Evolutionary conservation across 495 filamentous ascomycete species (phyloP).

Genomic region (Daldinia decipiens): DNA sequence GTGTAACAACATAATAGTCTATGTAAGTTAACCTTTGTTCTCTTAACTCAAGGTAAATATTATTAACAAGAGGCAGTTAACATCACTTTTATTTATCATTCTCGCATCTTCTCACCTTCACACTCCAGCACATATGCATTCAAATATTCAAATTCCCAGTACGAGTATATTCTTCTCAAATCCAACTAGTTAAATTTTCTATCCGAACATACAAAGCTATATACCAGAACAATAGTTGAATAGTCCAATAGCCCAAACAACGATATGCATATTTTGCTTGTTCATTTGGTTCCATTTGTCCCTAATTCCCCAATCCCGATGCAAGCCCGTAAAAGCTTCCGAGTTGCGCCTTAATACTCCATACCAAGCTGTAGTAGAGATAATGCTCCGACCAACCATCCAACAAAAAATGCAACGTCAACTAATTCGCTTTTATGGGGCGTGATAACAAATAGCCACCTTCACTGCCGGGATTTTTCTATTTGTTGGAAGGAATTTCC

Average conservation of each 20-base stretch:
- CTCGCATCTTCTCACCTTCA: neutral
- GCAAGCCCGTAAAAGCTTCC: constrained; percentile 3
- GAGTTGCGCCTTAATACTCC: neutral
- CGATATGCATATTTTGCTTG: neutral
- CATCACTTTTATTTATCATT: neutral
- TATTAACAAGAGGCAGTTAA: no score
- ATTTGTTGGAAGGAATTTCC: neutral
- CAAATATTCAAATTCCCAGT: neutral
- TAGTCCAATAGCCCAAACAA: neutral
- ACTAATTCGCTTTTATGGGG: constrained; percentile 8
- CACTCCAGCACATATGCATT: neutral
- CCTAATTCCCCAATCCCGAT: neutral
- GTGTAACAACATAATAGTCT: no score
- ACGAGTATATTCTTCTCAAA: neutral
- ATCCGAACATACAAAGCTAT: constrained; percentile 1
- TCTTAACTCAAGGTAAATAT: neutral
- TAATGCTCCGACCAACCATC: constrained; percentile 3
- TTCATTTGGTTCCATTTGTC: neutral
- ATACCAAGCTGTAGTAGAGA: constrained; percentile 3
- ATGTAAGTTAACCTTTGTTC: neutral
- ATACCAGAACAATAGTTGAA: neutral
- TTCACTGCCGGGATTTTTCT: neutral
- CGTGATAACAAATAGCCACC: neutral
- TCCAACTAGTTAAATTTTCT: neutral
- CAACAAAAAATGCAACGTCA: neutral